Evolutionary conservation across 2,329 filamentous ascomycete species (phyloP).

Genomic region (Passalora sequoiae): DNA sequence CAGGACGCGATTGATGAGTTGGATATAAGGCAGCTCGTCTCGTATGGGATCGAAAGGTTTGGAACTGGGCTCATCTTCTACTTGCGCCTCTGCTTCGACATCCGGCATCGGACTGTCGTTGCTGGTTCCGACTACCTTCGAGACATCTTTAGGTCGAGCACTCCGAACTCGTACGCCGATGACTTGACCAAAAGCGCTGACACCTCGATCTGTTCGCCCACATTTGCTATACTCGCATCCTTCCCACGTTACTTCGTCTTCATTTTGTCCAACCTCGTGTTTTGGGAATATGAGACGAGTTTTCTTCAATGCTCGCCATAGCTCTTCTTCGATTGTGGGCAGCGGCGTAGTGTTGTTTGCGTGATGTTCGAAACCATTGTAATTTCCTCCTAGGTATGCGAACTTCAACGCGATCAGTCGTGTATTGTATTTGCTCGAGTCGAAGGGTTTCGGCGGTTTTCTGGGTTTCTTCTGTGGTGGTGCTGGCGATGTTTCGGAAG

Average conservation of each 20-base stretch:
- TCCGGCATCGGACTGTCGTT: slow-evolving; percentile 17
- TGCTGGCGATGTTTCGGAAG: slow-evolving; percentile 10
- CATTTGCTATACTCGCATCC: slow-evolving; percentile 92
- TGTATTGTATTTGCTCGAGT: slow-evolving; percentile 75
- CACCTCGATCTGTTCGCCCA: slow-evolving; percentile 84
- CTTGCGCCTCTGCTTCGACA: slow-evolving; percentile 11
- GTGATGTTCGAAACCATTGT: slow-evolving; percentile 90
- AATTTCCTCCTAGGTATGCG: slow-evolving; percentile 83
- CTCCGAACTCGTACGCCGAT: slow-evolving; percentile 78
- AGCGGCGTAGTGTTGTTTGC: slow-evolving; percentile 61
- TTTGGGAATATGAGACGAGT: slow-evolving; percentile 73
- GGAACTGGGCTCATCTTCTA: slow-evolving; percentile 11
- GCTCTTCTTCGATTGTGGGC: slow-evolving; percentile 83
- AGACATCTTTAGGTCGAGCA: slow-evolving; percentile 52
- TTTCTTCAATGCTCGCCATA: slow-evolving; percentile 86
- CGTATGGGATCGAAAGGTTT: slow-evolving; percentile 58
- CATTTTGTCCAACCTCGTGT: slow-evolving; percentile 27
- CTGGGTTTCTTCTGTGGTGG: slow-evolving; percentile 26
- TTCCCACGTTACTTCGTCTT: slow-evolving; percentile 65
- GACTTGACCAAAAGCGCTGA: slow-evolving; percentile 96
- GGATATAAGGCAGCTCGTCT: slow-evolving; percentile 80
- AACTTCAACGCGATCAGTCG: slow-evolving; percentile 87
- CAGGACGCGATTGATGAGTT: slow-evolving; percentile 78
- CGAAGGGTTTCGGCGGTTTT: slow-evolving; percentile 52
- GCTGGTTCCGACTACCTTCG: slow-evolving; percentile 11